Evolutionary conservation across 208 protist species (phyloP).

Genomic region (Wallacemonas rigidus): DNA sequence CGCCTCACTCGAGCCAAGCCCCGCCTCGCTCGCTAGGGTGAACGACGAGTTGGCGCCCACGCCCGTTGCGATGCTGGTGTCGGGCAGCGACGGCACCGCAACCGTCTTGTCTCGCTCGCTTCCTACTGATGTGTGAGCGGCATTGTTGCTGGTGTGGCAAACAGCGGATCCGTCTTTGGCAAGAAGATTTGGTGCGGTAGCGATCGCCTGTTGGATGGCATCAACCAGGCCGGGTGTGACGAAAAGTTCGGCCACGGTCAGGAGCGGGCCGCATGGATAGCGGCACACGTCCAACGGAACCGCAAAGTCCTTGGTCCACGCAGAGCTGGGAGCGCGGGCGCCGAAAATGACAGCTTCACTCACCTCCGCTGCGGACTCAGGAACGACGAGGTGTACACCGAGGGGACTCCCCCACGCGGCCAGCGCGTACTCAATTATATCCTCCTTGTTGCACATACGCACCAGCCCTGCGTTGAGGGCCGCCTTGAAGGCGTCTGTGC

Average conservation of each 20-base stretch:
- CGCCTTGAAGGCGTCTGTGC: constrained; percentile 13
- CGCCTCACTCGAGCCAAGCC: background rate
- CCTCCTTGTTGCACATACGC: constrained; percentile 50
- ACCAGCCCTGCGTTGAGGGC: constrained; percentile 22
- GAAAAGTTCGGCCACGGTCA: constrained; percentile 45
- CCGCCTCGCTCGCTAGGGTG: background rate
- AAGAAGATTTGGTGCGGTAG: constrained; percentile 53
- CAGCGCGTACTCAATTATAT: constrained; percentile 53
- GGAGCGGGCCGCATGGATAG: constrained; percentile 32
- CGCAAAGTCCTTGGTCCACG: constrained; percentile 2
- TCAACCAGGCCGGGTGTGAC: constrained; percentile 52
- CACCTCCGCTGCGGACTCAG: background rate
- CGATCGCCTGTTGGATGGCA: constrained; percentile 52
- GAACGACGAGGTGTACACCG: constrained; percentile 46
- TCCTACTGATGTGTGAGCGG: too few relatives aligned
- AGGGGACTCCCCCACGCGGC: constrained; percentile 69
- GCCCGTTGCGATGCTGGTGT: too few relatives aligned
- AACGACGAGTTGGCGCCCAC: too few relatives aligned
- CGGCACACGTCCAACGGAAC: constrained; percentile 20
- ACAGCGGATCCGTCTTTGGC: constrained; percentile 8
- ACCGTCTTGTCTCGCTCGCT: background rate
- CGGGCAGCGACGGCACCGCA: background rate
- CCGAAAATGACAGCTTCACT: constrained; percentile 21
- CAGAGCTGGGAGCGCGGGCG: background rate
- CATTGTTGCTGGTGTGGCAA: too few relatives aligned